Conservation (phyloP, 2,329 filamentous ascomycete genomes). For the Chaetothyriales sp. region DNA sequence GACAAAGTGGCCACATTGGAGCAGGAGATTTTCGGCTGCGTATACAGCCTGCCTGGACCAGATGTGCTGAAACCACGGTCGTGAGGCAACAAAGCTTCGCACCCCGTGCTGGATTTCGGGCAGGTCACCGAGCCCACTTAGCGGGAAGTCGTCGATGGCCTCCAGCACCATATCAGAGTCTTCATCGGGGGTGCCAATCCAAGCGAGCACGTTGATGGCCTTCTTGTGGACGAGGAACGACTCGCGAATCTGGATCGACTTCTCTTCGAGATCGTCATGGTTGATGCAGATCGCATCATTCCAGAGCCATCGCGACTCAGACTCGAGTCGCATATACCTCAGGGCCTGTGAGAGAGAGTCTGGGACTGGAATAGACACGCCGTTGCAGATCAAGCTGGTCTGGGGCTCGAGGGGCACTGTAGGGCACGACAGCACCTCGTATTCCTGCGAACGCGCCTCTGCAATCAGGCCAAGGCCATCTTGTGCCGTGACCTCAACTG, state of each 20-base stretch:
- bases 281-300: conserved; percentile 16
- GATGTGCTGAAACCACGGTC: not conserved
- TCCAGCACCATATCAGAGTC: conserved; percentile 5
- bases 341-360: not conserved
- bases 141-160: conserved; percentile 4
- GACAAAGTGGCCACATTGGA: not conserved
- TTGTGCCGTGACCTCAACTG: not conserved
- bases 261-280: conserved; percentile 12
- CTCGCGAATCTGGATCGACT: conserved; percentile 10
- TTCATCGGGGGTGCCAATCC: conserved; percentile 2
- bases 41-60: not conserved
- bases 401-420: not conserved
- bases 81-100: not conserved
- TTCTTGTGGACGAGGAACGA: not conserved
- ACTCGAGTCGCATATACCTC: not conserved
- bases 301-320: conserved; percentile 6
- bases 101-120: not conserved
- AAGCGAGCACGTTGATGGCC: conserved; percentile 1
- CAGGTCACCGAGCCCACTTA: not conserved
- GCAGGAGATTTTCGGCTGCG: not conserved
- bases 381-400: not conserved
- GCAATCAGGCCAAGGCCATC: not conserved
- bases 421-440: not conserved
- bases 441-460: not conserved
- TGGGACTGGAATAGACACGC: not conserved